Base-by-base conservation (phyloP, 2,329 filamentous ascomycete species). In the Diatrype stigma region DNA sequence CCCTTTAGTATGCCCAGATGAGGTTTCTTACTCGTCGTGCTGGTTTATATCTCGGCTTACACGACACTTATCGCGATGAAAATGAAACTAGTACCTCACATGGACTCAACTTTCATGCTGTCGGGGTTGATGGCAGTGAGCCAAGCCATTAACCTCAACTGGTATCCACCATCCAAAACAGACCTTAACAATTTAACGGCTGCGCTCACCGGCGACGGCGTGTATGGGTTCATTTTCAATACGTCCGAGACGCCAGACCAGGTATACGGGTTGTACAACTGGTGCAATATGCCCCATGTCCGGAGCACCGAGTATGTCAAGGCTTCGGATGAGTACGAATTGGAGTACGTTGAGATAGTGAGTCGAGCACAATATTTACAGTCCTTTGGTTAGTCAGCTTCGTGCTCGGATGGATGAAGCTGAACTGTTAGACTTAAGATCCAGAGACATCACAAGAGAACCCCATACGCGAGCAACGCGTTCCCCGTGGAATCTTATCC, bases 241-340 rank as follows among this genome's bases (percentile, higher is more conserved):
- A 77, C 79, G 32, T 89, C 86, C 1, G 58, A 70, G 1, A 79
- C 80, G 0, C 81, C 87, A 0, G 70, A 75, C 49, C 63, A 68
- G 1, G 59, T 73, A 35, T 86, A 88, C 67, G 81, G 82, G 6
- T 76, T 72, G 1, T 92, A 92, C 69, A 90, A 93, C 67, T 93
- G 79, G 78, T 94, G 89, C 69, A 92, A 94, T 63, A 94, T 94
- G 88, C 89, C 90, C 1, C 90, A 93, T 70, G 86, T 89, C n/a
- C 78, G 88, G 30, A 70, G 67, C 21, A 68, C 69, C 14, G 86
- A 89, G 61, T 94, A 94, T 63, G 67, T 76, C 14, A 75, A 69
- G 53, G 72, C 79, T 0, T 60, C 71, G 1, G 56, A 68, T 0
- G 79, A 78, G n/a, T 90, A 82, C 63, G 73, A 84, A 59, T 71